phyloP scores from a whole-genome alignment of 2,329 filamentous ascomycete genomes.

The Cytospora chrysosperma region DNA sequence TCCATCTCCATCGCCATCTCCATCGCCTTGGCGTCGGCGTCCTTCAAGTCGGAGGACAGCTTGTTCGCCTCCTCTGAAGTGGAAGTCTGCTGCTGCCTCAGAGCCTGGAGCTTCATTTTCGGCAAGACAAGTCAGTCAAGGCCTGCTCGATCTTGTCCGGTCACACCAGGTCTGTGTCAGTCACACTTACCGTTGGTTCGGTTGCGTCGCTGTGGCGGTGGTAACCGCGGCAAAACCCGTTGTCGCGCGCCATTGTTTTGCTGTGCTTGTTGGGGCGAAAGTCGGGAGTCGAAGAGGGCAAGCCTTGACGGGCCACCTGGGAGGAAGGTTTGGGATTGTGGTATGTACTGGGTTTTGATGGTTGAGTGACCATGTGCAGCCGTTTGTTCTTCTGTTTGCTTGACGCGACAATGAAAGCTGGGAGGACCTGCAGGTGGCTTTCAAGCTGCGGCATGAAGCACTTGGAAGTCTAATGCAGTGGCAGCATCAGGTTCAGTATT shows the following conservation, averaged over 20 bases:
- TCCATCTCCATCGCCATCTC: too few relatives aligned
- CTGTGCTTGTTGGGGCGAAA: background rate
- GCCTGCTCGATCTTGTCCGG: background rate
- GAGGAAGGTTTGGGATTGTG: too few relatives aligned
- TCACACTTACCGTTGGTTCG: background rate
- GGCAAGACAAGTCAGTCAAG: background rate
- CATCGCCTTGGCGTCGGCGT: background rate
- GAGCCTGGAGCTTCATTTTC: too few relatives aligned
- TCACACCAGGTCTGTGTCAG: too few relatives aligned
- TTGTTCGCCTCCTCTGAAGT: background rate
- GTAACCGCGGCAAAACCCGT: background rate
- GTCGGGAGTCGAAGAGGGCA: background rate
- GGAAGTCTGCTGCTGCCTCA: background rate
- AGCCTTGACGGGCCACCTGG: background rate
- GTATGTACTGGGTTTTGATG: too few relatives aligned
- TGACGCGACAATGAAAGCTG: background rate
- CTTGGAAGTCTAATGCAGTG: too few relatives aligned
- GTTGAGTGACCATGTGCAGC: background rate
- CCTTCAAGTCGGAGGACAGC: background rate
- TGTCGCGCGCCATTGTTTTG: constrained; percentile 15
- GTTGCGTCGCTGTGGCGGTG: background rate
- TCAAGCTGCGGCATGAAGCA: background rate
- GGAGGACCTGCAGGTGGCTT: background rate
- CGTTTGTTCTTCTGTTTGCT: background rate
- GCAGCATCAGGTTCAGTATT: too few relatives aligned